phyloP scores from a whole-genome alignment of 805 yeast genomes.

The Ogataea dorogensis region DNA sequence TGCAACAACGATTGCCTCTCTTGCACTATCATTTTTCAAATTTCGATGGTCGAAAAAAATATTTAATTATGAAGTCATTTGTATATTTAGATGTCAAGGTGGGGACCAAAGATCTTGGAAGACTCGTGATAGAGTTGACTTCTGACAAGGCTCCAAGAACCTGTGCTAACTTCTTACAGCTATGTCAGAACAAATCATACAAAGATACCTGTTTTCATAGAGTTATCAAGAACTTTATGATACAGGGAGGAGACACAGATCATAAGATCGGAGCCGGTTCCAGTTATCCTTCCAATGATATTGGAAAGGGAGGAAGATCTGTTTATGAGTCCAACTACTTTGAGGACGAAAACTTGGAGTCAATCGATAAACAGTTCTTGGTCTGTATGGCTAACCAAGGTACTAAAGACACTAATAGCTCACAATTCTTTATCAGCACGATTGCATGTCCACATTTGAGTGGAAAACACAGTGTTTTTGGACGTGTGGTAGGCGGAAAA shows the following conservation, averaged over 20 bases:
- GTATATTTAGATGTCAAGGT: conserved; percentile 55
- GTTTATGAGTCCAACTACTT: conserved; percentile 38
- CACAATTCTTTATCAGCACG: conserved; percentile 73
- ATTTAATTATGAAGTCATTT: conserved; percentile 5
- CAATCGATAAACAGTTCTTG: conserved; percentile 45
- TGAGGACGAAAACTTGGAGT: conserved; percentile 55
- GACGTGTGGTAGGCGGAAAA: conserved; percentile 65
- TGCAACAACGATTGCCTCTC: no score
- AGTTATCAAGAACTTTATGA: conserved; percentile 64
- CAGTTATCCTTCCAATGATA: conserved; percentile 27
- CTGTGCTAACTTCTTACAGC: conserved; percentile 45
- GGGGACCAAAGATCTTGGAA: conserved; percentile 44
- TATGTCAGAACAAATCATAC: conserved; percentile 44
- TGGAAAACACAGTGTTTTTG: conserved; percentile 78
- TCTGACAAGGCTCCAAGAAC: conserved; percentile 55
- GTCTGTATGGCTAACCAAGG: conserved; percentile 68
- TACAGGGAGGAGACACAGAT: conserved; percentile 64
- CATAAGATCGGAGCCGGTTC: conserved; percentile 24
- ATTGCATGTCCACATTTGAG: conserved; percentile 69
- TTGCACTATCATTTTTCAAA: no score
- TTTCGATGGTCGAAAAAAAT: no score
- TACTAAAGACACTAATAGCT: conserved; percentile 46
- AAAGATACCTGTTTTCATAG: conserved; percentile 55
- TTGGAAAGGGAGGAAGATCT: conserved; percentile 48
- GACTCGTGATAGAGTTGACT: conserved; percentile 59